Base-by-base conservation (phyloP, 1,284 basidiomycete species). In the Athelia psychrophila region DNA sequence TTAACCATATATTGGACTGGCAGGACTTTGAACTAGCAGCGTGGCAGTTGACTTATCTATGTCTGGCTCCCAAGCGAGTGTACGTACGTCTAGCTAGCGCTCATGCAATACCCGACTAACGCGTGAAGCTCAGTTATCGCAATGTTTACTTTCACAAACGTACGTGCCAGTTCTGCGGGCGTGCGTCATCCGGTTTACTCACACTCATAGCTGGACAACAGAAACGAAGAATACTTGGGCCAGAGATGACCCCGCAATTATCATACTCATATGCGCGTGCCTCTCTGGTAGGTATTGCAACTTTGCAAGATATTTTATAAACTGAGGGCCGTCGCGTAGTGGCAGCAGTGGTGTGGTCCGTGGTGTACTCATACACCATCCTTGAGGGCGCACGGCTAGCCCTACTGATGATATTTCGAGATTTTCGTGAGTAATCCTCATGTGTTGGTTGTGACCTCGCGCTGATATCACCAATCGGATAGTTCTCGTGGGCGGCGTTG, bases 211-310 rank as follows among this genome's bases (percentile, higher is more conserved):
- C n/a, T 9, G n/a, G n/a, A 18, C n/a, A 5, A 24, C 64, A 91
- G 93, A 97, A 75, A 98, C 95, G n/a, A 97, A 97, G 78, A 97
- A 98, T 67, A 92, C 91, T 4, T 97, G 95, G 94, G 93, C 94
- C 22, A 78, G 95, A 67, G 95, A 98, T 68, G 94, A 97, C 66
- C 95, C 95, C 18, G 94, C 95, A 13, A 94, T 96, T 60, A 77
- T 96, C 33, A 79, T 96, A 44, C 79, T 97, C 47, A 85, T 96
- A 50, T 80, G 83, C 27, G 88, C 81, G 38, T 91, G 86, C 66
- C 77, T 95, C 15, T 76, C 75, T 54, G 81, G 92, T 93, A 55
- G 53, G 82, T 71, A 33, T 24, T 24, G 16, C 3, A 9, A 36
- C 23, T 47, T 48, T 40, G 46, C 42, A 49, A 46, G 32, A 49